Evolutionary conservation across 108 stramenopile species (phyloP).

Genomic region (Conticribra weissflogii): DNA sequence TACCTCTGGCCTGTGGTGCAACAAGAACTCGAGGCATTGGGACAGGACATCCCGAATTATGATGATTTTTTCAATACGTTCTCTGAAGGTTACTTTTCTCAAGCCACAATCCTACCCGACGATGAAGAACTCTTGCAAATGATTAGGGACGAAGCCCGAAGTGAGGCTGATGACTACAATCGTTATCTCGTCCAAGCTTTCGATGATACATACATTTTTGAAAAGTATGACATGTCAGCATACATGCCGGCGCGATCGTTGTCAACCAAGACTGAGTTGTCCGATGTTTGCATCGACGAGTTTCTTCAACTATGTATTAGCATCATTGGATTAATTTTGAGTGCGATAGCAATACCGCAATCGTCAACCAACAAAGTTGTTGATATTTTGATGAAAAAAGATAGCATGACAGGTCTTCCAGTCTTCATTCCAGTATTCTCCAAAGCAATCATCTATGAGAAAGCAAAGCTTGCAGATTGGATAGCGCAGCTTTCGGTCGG

Average conservation of each 20-base stretch:
- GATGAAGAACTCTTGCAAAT: background rate
- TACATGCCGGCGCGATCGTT: background rate
- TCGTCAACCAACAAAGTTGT: background rate
- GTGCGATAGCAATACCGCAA: background rate
- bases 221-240: background rate
- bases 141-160: background rate
- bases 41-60: background rate
- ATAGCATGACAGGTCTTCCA: background rate
- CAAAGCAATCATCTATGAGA: background rate
- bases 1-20: background rate
- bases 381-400: background rate
- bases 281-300: background rate
- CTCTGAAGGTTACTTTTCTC: background rate
- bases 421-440: background rate
- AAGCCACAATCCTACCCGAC: background rate
- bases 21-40: background rate
- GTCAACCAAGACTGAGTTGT: background rate
- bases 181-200: too few relatives aligned
- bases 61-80: background rate
- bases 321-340: background rate
- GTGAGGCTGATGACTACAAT: too few relatives aligned
- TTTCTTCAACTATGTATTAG: background rate
- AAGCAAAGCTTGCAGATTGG: background rate
- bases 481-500: background rate
- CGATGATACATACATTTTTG: too few relatives aligned